phyloP scores from a whole-genome alignment of 2,329 filamentous ascomycete species.

The Xylariaceae sp. region DNA sequence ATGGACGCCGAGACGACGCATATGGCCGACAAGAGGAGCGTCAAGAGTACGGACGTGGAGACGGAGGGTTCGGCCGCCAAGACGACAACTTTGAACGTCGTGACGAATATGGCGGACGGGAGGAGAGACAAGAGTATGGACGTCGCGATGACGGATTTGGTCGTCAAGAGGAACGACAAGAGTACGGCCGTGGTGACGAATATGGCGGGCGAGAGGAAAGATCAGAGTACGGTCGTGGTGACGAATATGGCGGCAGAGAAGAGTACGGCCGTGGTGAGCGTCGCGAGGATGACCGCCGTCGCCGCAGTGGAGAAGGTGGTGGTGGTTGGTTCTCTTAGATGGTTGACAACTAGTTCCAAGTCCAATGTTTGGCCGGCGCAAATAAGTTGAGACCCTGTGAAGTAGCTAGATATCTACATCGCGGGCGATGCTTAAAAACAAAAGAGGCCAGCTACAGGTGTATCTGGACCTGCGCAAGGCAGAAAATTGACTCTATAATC shows the following conservation, averaged over 20 bases:
- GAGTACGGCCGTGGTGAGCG: conserved; percentile 10
- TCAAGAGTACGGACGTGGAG: conserved; percentile 12
- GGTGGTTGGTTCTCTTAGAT: conserved; percentile 17
- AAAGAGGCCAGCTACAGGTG: background rate
- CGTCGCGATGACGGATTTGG: conserved; percentile 8
- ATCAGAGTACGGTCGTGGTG: conserved; percentile 7
- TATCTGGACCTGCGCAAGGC: too few relatives aligned
- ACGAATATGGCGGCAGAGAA: conserved; percentile 11
- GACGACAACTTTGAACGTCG: conserved; percentile 9
- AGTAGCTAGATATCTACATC: background rate
- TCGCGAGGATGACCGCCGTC: conserved; percentile 17
- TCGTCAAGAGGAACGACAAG: conserved; percentile 5
- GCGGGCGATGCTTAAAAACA: background rate
- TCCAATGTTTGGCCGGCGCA: background rate
- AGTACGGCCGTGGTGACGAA: conserved; percentile 18
- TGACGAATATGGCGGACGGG: conserved; percentile 1
- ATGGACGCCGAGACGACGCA: conserved; percentile 5
- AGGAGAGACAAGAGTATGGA: conserved; percentile 11
- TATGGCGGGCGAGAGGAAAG: conserved; percentile 9
- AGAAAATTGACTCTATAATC: too few relatives aligned
- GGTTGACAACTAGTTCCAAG: background rate
- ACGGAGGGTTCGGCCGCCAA: conserved; percentile 15
- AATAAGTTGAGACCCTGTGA: background rate
- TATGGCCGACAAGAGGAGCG: conserved; percentile 4
- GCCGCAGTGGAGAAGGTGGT: conserved; percentile 19